Evolutionary conservation across 495 filamentous ascomycete genomes (phyloP), one percentile per base, ranked within the genome.

Genomic region (Aspergillus leporis): DNA sequence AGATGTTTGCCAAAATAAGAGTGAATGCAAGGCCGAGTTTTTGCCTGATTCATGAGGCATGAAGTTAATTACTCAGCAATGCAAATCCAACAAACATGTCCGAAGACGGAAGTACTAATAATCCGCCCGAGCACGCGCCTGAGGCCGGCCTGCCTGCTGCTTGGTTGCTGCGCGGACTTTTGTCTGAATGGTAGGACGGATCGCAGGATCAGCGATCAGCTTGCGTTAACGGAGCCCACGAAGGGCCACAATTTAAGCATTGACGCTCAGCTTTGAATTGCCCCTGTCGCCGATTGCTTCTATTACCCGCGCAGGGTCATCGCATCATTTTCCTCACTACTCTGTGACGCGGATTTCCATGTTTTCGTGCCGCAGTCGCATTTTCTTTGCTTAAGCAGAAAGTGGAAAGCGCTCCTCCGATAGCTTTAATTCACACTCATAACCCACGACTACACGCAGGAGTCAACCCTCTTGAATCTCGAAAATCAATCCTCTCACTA

Each of bases 131-230:
- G 19, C 13, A 60, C 59, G 56, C 61, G 61, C 65, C 65, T 67
- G 52, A 67, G 65, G 64, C 64, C 59, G 25, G 38, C 19, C 53
- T 47, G 18, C 43, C 19, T 47, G 19, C 19, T 47, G 43, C 19
- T 40, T 57, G 21, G 56, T 41, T 16, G 65, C 58, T 56, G 83
- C 66, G 22, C 78, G 78, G 61, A 74, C 63, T 65, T 64, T 65
- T 68, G 62, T 58, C 55, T 63, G 57, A 53, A 61, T 46, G 61
- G 21, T 47, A 59, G 51, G 58, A 63, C 60, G 57, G 58, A 65
- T 66, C 63, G 61, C 56, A 66, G 59, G 56, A 61, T 55, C 64
- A 69, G 61, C 57, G 56, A 63, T 55, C 64, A 66, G 61, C 57
- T 62, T 61, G 61, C 48, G 48, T 58, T 58, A 51, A 59, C 43